phyloP scores from a whole-genome alignment of 371 early-diverging fungal genomes.

The Mucor indicus region DNA sequence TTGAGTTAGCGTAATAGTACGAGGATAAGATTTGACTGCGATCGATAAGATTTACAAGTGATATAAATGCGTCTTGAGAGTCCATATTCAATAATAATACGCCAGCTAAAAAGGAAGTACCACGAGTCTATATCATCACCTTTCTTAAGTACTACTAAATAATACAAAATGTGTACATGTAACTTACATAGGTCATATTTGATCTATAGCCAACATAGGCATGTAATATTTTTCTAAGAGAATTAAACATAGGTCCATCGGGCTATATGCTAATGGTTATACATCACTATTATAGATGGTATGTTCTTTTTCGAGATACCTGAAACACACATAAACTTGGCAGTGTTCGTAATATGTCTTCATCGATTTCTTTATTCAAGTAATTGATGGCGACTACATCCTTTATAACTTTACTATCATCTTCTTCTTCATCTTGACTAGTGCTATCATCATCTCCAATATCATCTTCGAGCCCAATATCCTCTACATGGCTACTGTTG shows the following conservation, averaged over 20 bases:
- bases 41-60: slow-evolving; percentile 36
- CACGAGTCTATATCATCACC: slow-evolving; percentile 27
- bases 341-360: slow-evolving; percentile 48
- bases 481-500: neutral
- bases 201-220: slow-evolving; percentile 38
- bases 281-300: too few species aligned
- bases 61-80: slow-evolving; percentile 30
- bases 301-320: slow-evolving; percentile 20
- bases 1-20: slow-evolving; percentile 35
- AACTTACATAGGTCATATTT: slow-evolving; percentile 38
- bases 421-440: slow-evolving; percentile 10
- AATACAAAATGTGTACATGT: neutral
- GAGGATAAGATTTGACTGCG: slow-evolving; percentile 35
- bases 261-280: slow-evolving; percentile 18
- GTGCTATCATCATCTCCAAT: slow-evolving; percentile 15
- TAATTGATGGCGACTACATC: slow-evolving; percentile 23
- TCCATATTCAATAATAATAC: slow-evolving; percentile 47
- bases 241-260: slow-evolving; percentile 44
- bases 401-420: slow-evolving; percentile 10
- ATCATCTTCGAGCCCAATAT: neutral
- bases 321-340: slow-evolving; percentile 52
- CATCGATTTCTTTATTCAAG: slow-evolving; percentile 41
- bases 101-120: slow-evolving; percentile 49
- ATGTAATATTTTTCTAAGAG: slow-evolving; percentile 39
- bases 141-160: neutral